phyloP scores from a whole-genome alignment of 2,329 filamentous ascomycete species.

The Colletotrichum scovillei region DNA sequence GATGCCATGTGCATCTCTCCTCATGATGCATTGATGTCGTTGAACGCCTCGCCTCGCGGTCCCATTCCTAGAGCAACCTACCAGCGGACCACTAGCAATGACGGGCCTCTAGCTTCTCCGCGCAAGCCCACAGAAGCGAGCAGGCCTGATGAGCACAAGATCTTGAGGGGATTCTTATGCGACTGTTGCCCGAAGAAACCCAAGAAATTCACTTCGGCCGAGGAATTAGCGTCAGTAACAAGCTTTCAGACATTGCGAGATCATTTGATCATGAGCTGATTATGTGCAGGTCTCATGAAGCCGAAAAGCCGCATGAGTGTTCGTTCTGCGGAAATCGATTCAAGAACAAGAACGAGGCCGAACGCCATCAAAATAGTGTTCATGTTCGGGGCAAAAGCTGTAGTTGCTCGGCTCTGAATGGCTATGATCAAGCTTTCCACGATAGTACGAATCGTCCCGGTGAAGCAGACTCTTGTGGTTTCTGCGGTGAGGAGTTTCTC shows the following conservation, averaged over 20 bases:
- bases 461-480: slow-evolving; percentile 86
- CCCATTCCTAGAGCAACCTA: slow-evolving; percentile 58
- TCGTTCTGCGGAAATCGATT: slow-evolving; percentile 93
- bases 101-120: slow-evolving; percentile 56
- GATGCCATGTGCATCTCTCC: slow-evolving; percentile 59
- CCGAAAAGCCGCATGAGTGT: slow-evolving; percentile 97
- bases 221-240: slow-evolving; percentile 81
- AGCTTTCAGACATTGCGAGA: no score
- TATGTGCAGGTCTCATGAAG: slow-evolving; percentile 79
- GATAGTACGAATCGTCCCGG: slow-evolving; percentile 76
- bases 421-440: slow-evolving; percentile 89
- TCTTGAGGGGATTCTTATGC: slow-evolving; percentile 72
- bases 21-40: slow-evolving; percentile 59
- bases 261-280: slow-evolving; percentile 36
- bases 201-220: slow-evolving; percentile 89
- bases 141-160: slow-evolving; percentile 58
- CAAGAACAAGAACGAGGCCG: slow-evolving; percentile 99
- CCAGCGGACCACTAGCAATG: slow-evolving; percentile 58
- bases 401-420: slow-evolving; percentile 90
- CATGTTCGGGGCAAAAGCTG: slow-evolving; percentile 94
- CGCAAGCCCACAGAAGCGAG: slow-evolving; percentile 64
- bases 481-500: slow-evolving; percentile 91
- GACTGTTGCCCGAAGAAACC: slow-evolving; percentile 98
- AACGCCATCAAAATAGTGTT: slow-evolving; percentile 94
- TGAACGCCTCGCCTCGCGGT: slow-evolving; percentile 62